phyloP scores from a whole-genome alignment of 768 basidiomycete species.

The Chiua virens region DNA sequence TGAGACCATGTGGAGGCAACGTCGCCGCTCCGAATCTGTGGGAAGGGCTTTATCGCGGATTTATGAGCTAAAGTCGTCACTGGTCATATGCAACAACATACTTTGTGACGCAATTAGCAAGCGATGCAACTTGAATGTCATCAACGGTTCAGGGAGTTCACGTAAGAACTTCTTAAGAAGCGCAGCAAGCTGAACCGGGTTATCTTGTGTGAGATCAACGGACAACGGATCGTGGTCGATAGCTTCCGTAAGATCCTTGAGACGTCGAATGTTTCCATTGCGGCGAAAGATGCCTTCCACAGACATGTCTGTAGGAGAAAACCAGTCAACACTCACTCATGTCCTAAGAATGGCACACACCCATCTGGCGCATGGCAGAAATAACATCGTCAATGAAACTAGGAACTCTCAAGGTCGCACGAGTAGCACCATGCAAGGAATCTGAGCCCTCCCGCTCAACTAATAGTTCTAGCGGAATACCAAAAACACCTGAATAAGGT shows the following conservation, averaged over 20 bases:
- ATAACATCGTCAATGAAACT: conserved; percentile 99
- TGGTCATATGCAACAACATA: conserved; percentile 42
- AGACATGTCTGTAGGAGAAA: conserved; percentile 78
- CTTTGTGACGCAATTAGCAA: conserved; percentile 87
- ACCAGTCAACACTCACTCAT: conserved; percentile 1
- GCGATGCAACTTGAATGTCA: conserved; percentile 92
- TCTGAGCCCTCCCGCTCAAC: conserved; percentile 97
- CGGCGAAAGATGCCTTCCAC: conserved; percentile 98
- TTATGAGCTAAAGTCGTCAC: conserved; percentile 10
- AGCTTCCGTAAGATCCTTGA: conserved; percentile 87
- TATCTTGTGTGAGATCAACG: conserved; percentile 91
- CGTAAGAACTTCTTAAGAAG: conserved; percentile 96
- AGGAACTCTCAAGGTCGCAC: conserved; percentile 82
- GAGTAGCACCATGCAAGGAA: conserved; percentile 86
- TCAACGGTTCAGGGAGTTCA: conserved; percentile 92
- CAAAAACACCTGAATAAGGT: conserved; percentile 73
- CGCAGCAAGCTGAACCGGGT: conserved; percentile 95
- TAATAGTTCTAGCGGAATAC: conserved; percentile 87
- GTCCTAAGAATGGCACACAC: conserved; percentile 44
- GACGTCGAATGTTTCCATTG: conserved; percentile 93
- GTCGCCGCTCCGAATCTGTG: conserved; percentile 72
- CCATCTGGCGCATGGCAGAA: conserved; percentile 99
- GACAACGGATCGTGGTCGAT: conserved; percentile 93
- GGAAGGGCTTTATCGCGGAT: conserved; percentile 54
- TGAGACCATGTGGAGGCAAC: conserved; percentile 82